Conservation (phyloP, 257 asterid genomes). For the Thymus mandschuricus region DNA sequence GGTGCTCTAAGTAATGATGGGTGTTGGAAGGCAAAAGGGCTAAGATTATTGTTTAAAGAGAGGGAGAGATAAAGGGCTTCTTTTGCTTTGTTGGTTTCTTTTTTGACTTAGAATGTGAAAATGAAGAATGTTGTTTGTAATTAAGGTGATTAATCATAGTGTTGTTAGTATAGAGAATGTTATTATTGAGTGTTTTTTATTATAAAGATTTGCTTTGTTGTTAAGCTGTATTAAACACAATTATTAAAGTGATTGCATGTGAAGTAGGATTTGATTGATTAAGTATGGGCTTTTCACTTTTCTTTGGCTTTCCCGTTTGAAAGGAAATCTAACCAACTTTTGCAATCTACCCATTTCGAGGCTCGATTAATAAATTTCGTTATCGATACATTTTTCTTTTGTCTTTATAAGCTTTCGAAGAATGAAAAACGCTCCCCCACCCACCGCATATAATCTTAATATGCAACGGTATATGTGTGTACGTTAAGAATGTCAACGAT, state of each 20-base stretch:
- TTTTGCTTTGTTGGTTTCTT: constrained; percentile 28
- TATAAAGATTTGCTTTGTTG: constrained; percentile 44
- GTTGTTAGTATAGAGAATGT: not conserved
- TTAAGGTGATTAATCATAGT: constrained; percentile 26
- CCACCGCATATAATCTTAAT: too few species aligned
- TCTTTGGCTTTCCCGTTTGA: not conserved
- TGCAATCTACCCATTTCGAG: not conserved
- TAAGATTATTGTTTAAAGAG: constrained; percentile 30
- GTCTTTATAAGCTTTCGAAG: too few species aligned
- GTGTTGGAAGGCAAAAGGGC: constrained; percentile 31
- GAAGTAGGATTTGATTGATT: constrained; percentile 27
- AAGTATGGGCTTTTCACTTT: constrained; percentile 4
- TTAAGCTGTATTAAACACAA: constrained; percentile 43
- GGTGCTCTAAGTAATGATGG: constrained; percentile 38
- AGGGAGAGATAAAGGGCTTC: constrained; percentile 34
- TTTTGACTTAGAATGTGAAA: constrained; percentile 55
- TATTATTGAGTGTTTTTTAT: constrained; percentile 9
- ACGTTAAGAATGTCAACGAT: too few species aligned
- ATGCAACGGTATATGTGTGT: too few species aligned
- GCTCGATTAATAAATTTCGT: too few species aligned
- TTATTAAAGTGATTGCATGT: constrained; percentile 41
- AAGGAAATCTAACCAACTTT: not conserved
- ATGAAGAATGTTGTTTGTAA: constrained; percentile 43
- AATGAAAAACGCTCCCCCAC: too few species aligned
- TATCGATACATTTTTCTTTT: too few species aligned